Evolutionary conservation across 2,329 filamentous ascomycete genomes (phyloP), one percentile per base, ranked within the genome.

Genomic region (Ceratocystis papillata): DNA sequence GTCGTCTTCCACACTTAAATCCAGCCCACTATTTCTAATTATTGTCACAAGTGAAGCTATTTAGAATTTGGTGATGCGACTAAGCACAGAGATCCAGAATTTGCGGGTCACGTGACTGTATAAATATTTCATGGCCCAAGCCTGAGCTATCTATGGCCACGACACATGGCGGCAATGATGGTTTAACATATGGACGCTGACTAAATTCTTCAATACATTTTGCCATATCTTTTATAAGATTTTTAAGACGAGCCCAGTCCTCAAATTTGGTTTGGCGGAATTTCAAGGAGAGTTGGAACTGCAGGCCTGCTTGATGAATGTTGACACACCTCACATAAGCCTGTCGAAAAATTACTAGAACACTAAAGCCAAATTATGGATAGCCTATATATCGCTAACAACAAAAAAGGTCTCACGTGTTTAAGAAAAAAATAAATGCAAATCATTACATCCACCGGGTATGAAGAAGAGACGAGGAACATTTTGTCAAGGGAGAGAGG

Each of bases 51-150:
- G 62, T 62, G 48, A 67, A 62, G 53, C 53, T 64, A 61, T 64
- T 63, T 28, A 41, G 46, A 59, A 59, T 37, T 68, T 69, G 69
- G 69, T 66, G 66, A 66, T 63, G 67, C 41, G 59, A 50, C 17
- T 48, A 64, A 59, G 33, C 37, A 41, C 22, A 28, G 30, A 57
- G 60, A 55, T 30, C 45, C 28, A 67, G 57, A 62, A 48, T 67
- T 64, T 62, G 44, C 44, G 20, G 62, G 63, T 64, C 45, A 65
- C 68, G 68, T 66, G 68, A 69, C 33, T 15, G 22, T 45, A 20
- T n/a, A 33, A 15, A 41, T 10, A 45, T 25, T 46, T 46, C 8
- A 46, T 28, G 12, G 37, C 28, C n/a, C 22, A 8, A 5, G 55
- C 55, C 33, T 59, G 3, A 37, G 30, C 12, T 37, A 20, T 8